Conservation (phyloP, 2,329 filamentous ascomycete genomes). For the Erysiphe neolycopersici region DNA sequence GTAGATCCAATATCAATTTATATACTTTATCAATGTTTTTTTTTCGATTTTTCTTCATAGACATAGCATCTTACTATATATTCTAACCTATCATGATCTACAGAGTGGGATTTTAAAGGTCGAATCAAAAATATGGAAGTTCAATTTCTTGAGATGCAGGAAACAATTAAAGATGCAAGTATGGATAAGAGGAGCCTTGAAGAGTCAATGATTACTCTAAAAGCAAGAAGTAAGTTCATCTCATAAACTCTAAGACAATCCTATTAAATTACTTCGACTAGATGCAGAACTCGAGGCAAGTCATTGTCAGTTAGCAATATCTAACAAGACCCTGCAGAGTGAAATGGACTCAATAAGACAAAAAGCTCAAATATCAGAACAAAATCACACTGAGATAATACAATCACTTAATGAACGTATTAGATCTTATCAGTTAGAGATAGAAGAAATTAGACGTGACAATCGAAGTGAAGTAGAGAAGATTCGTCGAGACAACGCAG, state of each 20-base stretch:
- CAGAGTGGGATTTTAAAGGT: constrained; percentile 58
- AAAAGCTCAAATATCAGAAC: constrained; percentile 7
- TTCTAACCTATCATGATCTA: constrained; percentile 37
- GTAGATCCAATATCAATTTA: neutral
- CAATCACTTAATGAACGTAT: constrained; percentile 21
- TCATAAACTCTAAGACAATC: too few species aligned
- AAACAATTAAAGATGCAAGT: constrained; percentile 42
- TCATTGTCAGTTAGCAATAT: constrained; percentile 10
- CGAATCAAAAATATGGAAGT: constrained; percentile 52
- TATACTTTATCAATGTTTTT: neutral
- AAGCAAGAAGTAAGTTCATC: constrained; percentile 23
- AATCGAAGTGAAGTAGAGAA: constrained; percentile 30
- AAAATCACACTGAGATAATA: constrained; percentile 22
- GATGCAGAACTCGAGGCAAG: constrained; percentile 23
- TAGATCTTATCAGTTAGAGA: constrained; percentile 22
- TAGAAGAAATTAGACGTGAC: constrained; percentile 26
- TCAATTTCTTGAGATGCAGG: constrained; percentile 43
- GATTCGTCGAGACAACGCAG: constrained; percentile 21
- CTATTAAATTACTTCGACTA: constrained; percentile 3
- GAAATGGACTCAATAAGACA: constrained; percentile 37
- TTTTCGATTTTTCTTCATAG: constrained; percentile 8
- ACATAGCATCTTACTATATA: constrained; percentile 33
- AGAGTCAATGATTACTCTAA: constrained; percentile 47
- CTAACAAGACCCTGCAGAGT: constrained; percentile 29
- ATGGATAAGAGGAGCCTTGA: constrained; percentile 43